A percentile compares a stretch with the other conserved stretches of the same genome.
These are phyloP conservation scores for Chytriomyces confervae DNA, from an alignment of 192 early-diverging fungal species.

Conservation along the genomic window DNA sequence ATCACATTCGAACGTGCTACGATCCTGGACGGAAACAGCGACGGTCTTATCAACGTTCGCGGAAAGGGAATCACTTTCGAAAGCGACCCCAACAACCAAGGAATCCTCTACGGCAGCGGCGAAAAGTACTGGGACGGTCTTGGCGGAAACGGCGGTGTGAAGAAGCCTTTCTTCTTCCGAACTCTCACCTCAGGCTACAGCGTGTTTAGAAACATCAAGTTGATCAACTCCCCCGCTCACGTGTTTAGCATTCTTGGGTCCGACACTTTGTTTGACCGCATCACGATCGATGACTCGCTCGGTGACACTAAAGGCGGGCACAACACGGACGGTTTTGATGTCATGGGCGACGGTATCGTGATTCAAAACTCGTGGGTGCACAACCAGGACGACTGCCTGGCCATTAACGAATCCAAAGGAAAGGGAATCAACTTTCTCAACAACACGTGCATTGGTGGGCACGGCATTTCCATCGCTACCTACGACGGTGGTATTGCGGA, in stretches of 20 bases:
- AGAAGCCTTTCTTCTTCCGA: conserved; percentile 43
- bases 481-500: conserved; percentile 36
- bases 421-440: conserved; percentile 39
- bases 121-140: conserved; percentile 43
- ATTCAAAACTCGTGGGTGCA: conserved; percentile 44
- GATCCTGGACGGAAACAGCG: background rate
- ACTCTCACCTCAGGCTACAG: conserved; percentile 49
- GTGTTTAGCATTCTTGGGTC: background rate
- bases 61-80: background rate
- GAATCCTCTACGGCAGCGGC: background rate
- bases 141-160: conserved; percentile 49
- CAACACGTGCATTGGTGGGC: conserved; percentile 50
- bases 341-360: background rate
- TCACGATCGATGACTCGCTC: conserved; percentile 16
- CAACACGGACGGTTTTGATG: conserved; percentile 33
- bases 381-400: conserved; percentile 44
- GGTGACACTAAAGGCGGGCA: conserved; percentile 21
- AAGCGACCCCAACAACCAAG: background rate
- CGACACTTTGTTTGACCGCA: background rate
- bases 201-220: background rate
- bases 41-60: background rate
- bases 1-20: background rate
- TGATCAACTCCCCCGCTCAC: background rate
- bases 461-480: conserved; percentile 43
- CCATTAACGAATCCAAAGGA: no score